Base-by-base conservation (phyloP, 192 early-diverging fungal genomes). In the Kickxella alabastrina region DNA sequence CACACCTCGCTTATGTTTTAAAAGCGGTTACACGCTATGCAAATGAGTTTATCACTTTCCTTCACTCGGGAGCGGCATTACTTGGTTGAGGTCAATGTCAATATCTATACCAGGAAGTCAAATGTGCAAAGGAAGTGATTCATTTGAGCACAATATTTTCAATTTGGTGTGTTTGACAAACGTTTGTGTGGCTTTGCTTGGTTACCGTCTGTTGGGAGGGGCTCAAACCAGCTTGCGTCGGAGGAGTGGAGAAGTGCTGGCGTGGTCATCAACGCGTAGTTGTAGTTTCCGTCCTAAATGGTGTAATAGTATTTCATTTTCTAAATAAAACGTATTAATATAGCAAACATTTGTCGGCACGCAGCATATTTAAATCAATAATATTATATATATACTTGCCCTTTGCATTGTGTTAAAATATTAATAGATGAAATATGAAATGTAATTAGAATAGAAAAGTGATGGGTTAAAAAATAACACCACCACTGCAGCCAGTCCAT, bases 21-120 rank as follows among this genome's bases (percentile, higher is more conserved):
- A 1, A 8, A 23, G 13, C 10, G 12, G 24, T 3, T 24, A 44
- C 12, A 28, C 7, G n/a, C 1, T 0, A 22, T 40, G 2, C 19
- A 3, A 21, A 23, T 2, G 0, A 26, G 35, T 26, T 25, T 4
- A 45, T 26, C 38, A 43, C 50, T 54, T 57, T 49, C 65, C 66
- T 46, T 70, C 67, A n/a, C 43, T 54, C n/a, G 67, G 67, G 2
- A 70, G 60, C 17, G 60, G 67, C 67, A 70, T 70, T 17, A 70
- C 26, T 25, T 70, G 67, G 14, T 51, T 56, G n/a, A 32, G 51
- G 22, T 70, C 67, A 22, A 70, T 47, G 19, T 70, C 67, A 27
- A 70, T 63, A 32, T 70, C 66, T 67, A 67, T 42, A 57, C 15
- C 17, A 32, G 23, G 19, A 14, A 15, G 25, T 10, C 19, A 7